These are phyloP conservation scores for Saitozyma podzolica DNA, from an alignment of 768 basidiomycete species.

Conservation along the genomic window DNA sequence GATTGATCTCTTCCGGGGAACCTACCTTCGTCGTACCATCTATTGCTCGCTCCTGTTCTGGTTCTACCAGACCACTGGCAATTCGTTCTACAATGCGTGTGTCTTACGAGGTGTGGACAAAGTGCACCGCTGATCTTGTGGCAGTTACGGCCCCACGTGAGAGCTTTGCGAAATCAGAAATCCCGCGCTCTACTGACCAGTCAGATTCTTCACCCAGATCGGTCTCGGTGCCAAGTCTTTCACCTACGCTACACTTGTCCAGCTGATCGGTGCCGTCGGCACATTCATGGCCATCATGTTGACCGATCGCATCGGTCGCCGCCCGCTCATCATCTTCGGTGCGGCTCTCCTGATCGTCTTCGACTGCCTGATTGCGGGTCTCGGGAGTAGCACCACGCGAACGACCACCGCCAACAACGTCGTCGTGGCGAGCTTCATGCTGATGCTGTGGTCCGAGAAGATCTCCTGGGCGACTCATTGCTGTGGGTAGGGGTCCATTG, in stretches of 20 bases:
- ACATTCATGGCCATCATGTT: conserved; percentile 15
- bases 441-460: conserved; percentile 20
- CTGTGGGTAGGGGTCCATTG: conserved; percentile 3
- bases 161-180: neutral
- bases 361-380: conserved; percentile 19
- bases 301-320: conserved; percentile 18
- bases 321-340: conserved; percentile 22
- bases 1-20: conserved; percentile 17
- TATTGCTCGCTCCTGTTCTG: conserved; percentile 6
- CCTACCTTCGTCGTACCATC: conserved; percentile 3
- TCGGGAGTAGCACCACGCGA: conserved; percentile 10
- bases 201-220: conserved; percentile 17
- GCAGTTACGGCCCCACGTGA: conserved; percentile 12
- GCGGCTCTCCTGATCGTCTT: conserved; percentile 14
- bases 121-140: neutral
- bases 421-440: conserved; percentile 15
- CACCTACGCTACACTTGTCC: conserved; percentile 24
- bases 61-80: conserved; percentile 20
- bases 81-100: conserved; percentile 31
- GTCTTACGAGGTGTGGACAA: conserved; percentile 1
- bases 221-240: conserved; percentile 23
- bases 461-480: conserved; percentile 20
- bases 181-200: neutral
- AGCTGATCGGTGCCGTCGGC: conserved; percentile 15
- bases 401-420: conserved; percentile 5